phyloP scores from a whole-genome alignment of 257 asterid species.

The Primulina eburnea region DNA sequence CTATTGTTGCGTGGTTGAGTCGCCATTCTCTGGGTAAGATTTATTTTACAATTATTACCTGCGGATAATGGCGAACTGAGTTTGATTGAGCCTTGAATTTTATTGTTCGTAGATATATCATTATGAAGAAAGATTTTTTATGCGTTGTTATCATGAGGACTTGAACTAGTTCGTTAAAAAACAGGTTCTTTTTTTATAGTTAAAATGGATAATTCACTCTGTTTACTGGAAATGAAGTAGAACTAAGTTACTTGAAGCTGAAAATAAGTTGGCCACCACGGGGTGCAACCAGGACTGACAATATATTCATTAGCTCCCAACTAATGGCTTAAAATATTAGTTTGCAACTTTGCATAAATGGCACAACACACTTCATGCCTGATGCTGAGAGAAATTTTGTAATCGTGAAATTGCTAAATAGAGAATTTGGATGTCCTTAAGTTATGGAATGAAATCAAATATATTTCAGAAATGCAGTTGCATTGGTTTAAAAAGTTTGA shows the following conservation, averaged over 20 bases:
- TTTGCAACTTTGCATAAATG: too few species aligned
- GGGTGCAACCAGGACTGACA: too few species aligned
- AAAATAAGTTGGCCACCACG: too few species aligned
- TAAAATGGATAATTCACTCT: not conserved
- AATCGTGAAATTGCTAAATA: not conserved
- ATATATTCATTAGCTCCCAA: too few species aligned
- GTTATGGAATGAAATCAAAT: not conserved
- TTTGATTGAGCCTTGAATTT: not conserved
- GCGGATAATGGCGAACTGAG: conserved; percentile 15
- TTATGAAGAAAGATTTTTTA: not conserved
- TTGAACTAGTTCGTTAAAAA: not conserved
- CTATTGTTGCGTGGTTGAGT: not conserved
- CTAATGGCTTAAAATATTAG: too few species aligned
- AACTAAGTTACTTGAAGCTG: not conserved
- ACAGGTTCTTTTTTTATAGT: too few species aligned
- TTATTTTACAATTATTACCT: not conserved
- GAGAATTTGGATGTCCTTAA: not conserved
- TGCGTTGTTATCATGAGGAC: not conserved
- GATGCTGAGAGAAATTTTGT: not conserved
- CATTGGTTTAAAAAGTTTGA: not conserved
- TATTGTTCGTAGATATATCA: conserved; percentile 3
- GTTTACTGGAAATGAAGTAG: not conserved
- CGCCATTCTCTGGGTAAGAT: not conserved
- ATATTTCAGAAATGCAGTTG: not conserved
- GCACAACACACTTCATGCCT: too few species aligned